Base-by-base conservation (phyloP, 228 moss, liverwort and hornwort genomes). In the Sphagnum fallax region DNA sequence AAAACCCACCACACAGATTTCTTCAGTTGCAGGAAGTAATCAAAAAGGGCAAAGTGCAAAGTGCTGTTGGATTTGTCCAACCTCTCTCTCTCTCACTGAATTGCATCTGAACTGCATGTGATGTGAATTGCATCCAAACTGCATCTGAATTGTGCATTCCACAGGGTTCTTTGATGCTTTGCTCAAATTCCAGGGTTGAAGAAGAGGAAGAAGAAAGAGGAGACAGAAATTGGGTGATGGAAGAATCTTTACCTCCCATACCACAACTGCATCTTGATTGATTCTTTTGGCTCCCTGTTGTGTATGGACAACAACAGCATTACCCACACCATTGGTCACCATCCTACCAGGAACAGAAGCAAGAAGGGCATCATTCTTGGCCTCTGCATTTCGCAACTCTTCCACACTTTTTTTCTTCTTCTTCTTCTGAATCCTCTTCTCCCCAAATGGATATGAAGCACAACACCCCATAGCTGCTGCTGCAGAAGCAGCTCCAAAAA, bases 191-290 rank as follows among this genome's bases (percentile, higher is more conserved):
- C 32, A 32, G 32, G 32, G 32, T 32, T 32, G 32, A 32, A 32
- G 32, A 32, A 32, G 32, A 32, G 2, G 32, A 32, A 32, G 32
- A 32, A 32, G 13, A 60, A 14, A 62, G 16, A 62, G 15, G 4
- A 0, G 47, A 62, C 16, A 4, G 62, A 62, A 62, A 16, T 16
- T 4, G 32, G 13, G 32, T 32, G 32, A 32, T 32, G 32, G 32
- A 32, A 32, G 32, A 32, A 32, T 4, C 12, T 59, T 10, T 82
- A 82, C 85, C 85, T 86, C 85, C 85, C 85, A 86, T 14, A 86
- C 85, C 4, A 86, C 71, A 82, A 86, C 82, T 61, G 85, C 85
- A 65, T 86, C 85, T 73, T 86, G 85, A 67, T 86, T 86, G 64
- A 82, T 86, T 47, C 85, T 82, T 73, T 86, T 86, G 59, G 79